Conservation (phyloP, 495 filamentous ascomycete genomes). For the Neurospora sublineolata region DNA sequence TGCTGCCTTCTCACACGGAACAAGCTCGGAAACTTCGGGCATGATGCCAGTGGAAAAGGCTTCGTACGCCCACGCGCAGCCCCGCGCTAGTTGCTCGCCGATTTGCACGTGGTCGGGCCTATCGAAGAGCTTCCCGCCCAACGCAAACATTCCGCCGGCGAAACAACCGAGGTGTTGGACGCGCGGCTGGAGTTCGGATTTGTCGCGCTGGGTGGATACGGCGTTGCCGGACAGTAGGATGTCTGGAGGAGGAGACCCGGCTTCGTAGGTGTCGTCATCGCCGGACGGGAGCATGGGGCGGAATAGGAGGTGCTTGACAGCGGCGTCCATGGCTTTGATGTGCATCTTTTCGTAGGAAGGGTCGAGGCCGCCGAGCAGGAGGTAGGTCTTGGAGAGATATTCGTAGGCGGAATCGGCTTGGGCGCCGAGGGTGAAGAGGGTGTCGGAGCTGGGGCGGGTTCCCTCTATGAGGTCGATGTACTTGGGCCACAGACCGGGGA, state of each 20-base stretch:
- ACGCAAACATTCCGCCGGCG: constrained; percentile 80
- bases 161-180: constrained; percentile 57
- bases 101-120: constrained; percentile 61
- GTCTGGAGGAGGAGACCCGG: constrained; percentile 32
- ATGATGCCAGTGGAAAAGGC: constrained; percentile 72
- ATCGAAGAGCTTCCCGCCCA: constrained; percentile 68
- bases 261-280: neutral
- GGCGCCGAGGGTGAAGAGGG: constrained; percentile 55
- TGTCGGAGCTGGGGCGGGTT: constrained; percentile 17
- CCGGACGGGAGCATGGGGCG: constrained; percentile 47
- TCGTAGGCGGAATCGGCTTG: constrained; percentile 77
- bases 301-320: constrained; percentile 58
- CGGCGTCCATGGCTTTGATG: constrained; percentile 47
- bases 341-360: constrained; percentile 32
- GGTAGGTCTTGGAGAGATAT: constrained; percentile 67
- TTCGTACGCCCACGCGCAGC: constrained; percentile 87
- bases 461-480: constrained; percentile 43
- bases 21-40: constrained; percentile 60
- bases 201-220: constrained; percentile 9
- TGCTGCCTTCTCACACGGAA: constrained; percentile 26
- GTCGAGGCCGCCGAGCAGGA: constrained; percentile 29
- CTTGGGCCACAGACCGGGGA: constrained; percentile 77
- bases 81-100: constrained; percentile 70
- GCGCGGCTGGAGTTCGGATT: constrained; percentile 22
- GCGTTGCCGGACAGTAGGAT: constrained; percentile 53